Evolutionary conservation across 768 basidiomycete genomes (phyloP).

Genomic region (Clitopilus passeckerianus): DNA sequence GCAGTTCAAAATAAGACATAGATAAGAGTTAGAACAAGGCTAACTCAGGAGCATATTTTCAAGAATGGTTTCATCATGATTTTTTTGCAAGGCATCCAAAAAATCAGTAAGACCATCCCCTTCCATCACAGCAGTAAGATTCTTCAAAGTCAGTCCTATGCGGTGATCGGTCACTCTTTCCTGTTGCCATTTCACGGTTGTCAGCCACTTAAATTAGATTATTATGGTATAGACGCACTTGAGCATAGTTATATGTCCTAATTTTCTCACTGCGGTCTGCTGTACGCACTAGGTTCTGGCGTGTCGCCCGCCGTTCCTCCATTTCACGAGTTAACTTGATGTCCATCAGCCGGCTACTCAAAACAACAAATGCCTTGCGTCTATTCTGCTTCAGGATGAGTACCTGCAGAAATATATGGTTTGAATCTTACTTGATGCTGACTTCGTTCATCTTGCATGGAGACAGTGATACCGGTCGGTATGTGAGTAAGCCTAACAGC

Average conservation of each 20-base stretch:
- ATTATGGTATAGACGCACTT: slow-evolving; percentile 36
- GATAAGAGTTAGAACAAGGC: no score
- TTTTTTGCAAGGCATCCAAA: slow-evolving; percentile 48
- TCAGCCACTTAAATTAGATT: not conserved
- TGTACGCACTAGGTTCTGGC: slow-evolving; percentile 71
- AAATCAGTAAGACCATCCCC: slow-evolving; percentile 59
- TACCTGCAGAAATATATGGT: not conserved
- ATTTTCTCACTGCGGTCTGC: slow-evolving; percentile 93
- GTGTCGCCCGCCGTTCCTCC: slow-evolving; percentile 60
- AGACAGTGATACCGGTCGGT: slow-evolving; percentile 91
- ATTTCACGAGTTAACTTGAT: slow-evolving; percentile 68
- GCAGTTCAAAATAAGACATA: no score
- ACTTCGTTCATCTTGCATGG: slow-evolving; percentile 96
- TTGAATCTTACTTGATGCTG: slow-evolving; percentile 90
- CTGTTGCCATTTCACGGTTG: slow-evolving; percentile 26
- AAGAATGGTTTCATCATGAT: slow-evolving; percentile 52
- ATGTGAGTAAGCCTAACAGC: slow-evolving; percentile 92
- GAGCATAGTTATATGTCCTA: slow-evolving; percentile 91
- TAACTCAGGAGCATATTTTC: slow-evolving; percentile 37
- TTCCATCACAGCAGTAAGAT: slow-evolving; percentile 60
- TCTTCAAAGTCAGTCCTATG: slow-evolving; percentile 71
- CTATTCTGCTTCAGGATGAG: slow-evolving; percentile 58
- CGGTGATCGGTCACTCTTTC: slow-evolving; percentile 94
- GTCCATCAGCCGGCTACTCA: slow-evolving; percentile 83
- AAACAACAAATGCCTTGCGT: slow-evolving; percentile 88